Evolutionary conservation across 2,329 filamentous ascomycete species (phyloP), one percentile per base, ranked within the genome.

Genomic region (Fusarium goolgardi): DNA sequence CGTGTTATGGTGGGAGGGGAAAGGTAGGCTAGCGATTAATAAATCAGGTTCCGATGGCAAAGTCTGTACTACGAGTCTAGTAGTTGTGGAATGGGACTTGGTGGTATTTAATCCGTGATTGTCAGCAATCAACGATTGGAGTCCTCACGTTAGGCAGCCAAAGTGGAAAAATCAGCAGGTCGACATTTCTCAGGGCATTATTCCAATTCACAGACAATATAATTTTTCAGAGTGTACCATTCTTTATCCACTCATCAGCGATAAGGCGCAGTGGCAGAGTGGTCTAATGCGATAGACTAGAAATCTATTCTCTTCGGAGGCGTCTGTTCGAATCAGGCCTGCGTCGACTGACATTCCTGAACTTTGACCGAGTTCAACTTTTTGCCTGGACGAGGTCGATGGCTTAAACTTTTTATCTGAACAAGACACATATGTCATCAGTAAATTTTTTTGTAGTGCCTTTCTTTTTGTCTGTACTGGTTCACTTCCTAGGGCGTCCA

Each of bases 211-310:
- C 0, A 18, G 8, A 2, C 15, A 2, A 18, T 18, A 39, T 39
- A 39, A 6, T 0, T 2, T 1, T 21, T 3, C 6, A 3, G 1
- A 20, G 0, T 21, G 6, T 1, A 8, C 1, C 2, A 3, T 4
- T 3, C 3, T 1, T 8, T 39, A 15, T 13, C n/a, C 0, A 23
- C 9, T 2, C 11, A 54, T 58, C 32, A 45, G 40, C 21, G 16
- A 15, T 8, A 63, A 57, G 60, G 60, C 60, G 51, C 54, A 52
- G 60, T 63, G 60, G 60, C 60, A 63, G 60, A 63, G 60, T 63
- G 60, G 60, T 63, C 60, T 63, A 63, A 63, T 63, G 60, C 60
- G 60, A 63, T 63, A 63, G 59, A 63, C 60, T 63, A 63, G 60
- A 63, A 63, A 63, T 63, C 59, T 63, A 63, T 63, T 63, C 60